Conservation (phyloP, 2,329 filamentous ascomycete species). For the Botrytis tulipae region DNA sequence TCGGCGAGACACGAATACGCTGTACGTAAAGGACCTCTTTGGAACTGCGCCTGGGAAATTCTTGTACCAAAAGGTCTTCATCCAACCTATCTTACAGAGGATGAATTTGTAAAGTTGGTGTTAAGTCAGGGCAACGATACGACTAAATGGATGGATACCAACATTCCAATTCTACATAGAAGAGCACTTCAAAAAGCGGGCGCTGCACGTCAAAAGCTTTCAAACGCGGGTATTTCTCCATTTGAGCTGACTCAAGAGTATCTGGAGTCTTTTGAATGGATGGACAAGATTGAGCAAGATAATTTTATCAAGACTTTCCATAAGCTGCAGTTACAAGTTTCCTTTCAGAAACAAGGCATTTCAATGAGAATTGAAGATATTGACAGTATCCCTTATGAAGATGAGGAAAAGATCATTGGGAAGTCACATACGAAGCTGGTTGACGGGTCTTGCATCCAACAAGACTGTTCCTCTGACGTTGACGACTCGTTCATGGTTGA, state of each 20-base stretch:
- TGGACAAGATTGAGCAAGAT: constrained; percentile 25
- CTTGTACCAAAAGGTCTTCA: constrained; percentile 23
- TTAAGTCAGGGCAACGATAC: constrained; percentile 16
- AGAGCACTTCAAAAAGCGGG: constrained; percentile 21
- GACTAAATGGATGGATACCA: constrained; percentile 21
- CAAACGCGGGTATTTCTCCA: constrained; percentile 23
- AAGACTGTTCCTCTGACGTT: background rate
- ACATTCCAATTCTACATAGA: constrained; percentile 16
- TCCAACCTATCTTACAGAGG: constrained; percentile 23
- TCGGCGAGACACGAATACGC: constrained; percentile 21
- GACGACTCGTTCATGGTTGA: constrained; percentile 17
- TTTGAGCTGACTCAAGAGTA: constrained; percentile 20
- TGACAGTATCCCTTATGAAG: background rate
- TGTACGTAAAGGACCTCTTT: constrained; percentile 21
- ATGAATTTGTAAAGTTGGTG: constrained; percentile 24
- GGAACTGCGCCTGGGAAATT: constrained; percentile 22
- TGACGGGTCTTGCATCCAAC: constrained; percentile 10
- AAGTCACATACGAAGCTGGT: constrained; percentile 10
- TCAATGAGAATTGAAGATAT: constrained; percentile 21
- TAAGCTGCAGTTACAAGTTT: constrained; percentile 17
- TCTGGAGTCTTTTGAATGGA: constrained; percentile 25
- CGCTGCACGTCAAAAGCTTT: constrained; percentile 19
- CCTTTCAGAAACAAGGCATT: constrained; percentile 19
- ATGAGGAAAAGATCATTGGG: constrained; percentile 13
- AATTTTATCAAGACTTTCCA: constrained; percentile 21